phyloP scores from a whole-genome alignment of 176 grass and related monocot genomes.

The Guadua angustifolia region DNA sequence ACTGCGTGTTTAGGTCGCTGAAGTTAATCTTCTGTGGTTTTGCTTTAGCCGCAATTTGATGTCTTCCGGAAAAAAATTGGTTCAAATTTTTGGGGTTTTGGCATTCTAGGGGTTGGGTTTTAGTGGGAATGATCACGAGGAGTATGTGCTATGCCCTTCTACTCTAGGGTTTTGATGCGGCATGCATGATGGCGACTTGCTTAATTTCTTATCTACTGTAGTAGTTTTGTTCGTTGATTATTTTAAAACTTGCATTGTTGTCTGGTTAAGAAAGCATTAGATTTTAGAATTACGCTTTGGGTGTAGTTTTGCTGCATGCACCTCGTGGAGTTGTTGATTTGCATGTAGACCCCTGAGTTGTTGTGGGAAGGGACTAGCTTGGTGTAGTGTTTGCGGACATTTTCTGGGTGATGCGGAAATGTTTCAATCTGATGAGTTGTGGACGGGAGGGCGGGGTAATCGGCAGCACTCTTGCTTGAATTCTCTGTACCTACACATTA shows the following conservation, averaged over 20 bases:
- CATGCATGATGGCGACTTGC: not conserved
- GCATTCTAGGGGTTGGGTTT: constrained; percentile 17
- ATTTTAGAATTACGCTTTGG: not conserved
- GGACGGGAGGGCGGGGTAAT: not conserved
- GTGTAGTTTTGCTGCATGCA: constrained; percentile 60
- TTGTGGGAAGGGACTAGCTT: constrained; percentile 16
- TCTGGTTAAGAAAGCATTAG: constrained; percentile 18
- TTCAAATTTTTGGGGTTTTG: constrained; percentile 4
- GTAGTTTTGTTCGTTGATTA: constrained; percentile 1
- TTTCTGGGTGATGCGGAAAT: not conserved
- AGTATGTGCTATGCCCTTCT: constrained; percentile 14
- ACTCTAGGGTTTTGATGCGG: not conserved
- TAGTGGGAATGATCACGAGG: constrained; percentile 6
- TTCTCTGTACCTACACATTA: not conserved
- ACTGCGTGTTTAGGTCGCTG: not conserved
- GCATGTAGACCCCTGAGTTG: constrained; percentile 36
- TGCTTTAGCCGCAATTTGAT: not conserved
- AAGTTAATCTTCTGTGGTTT: constrained; percentile 28
- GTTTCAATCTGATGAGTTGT: not conserved
- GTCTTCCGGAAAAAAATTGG: not conserved
- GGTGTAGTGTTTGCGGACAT: not conserved
- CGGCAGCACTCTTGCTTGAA: not conserved
- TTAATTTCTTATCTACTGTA: not conserved
- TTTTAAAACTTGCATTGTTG: not conserved
- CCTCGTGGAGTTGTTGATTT: constrained; percentile 44